phyloP scores from a whole-genome alignment of 2,329 filamentous ascomycete genomes.

The Microdochium trichocladiopsis region DNA sequence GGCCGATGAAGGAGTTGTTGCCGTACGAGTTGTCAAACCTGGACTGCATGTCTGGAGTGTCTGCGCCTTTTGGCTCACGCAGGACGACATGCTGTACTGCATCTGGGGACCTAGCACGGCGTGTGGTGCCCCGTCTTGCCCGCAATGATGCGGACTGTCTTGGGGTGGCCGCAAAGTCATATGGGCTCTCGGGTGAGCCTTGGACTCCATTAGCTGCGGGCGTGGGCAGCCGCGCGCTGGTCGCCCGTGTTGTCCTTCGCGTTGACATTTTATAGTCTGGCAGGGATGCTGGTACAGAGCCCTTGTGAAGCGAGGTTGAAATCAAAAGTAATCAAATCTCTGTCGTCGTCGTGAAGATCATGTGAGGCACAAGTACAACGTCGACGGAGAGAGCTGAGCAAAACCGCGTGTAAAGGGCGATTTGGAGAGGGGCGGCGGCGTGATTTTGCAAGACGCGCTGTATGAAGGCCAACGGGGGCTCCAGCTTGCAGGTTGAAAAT shows the following conservation, averaged over 20 bases:
- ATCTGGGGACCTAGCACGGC: not conserved
- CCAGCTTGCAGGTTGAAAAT: too few species aligned
- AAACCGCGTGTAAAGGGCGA: too few species aligned
- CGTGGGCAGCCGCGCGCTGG: not conserved
- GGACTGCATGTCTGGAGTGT: not conserved
- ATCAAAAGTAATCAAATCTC: too few species aligned
- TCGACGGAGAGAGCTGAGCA: too few species aligned
- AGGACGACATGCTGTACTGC: not conserved
- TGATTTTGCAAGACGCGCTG: too few species aligned
- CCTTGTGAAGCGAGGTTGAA: not conserved
- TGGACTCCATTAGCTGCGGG: not conserved
- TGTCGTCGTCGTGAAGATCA: too few species aligned
- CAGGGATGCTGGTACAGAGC: not conserved
- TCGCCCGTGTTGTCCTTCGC: not conserved
- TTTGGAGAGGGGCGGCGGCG: too few species aligned
- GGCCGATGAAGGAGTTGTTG: not conserved
- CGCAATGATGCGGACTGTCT: not conserved
- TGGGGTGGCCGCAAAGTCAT: not conserved
- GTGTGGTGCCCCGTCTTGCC: not conserved
- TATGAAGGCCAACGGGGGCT: too few species aligned
- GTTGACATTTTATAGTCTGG: not conserved
- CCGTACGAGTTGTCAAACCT: not conserved
- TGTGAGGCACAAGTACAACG: too few species aligned
- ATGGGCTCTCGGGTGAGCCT: not conserved
- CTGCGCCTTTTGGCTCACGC: not conserved